Evolutionary conservation across 768 basidiomycete species (phyloP).

Genomic region (Suillus tomentosus): DNA sequence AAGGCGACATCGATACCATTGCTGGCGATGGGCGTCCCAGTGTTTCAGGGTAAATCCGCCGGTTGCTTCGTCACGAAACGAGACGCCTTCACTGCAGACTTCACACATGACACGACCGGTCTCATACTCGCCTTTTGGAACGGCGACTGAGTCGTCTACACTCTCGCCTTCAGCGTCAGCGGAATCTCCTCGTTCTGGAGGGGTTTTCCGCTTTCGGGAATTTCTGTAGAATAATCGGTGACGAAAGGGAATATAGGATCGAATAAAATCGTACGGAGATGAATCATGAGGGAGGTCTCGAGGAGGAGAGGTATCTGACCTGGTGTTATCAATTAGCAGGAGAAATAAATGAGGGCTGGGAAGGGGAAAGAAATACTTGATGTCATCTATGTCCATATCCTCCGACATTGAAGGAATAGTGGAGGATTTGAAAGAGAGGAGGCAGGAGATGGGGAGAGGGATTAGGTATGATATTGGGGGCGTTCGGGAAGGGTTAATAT

Average conservation of each 20-base stretch:
- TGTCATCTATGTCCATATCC: slow-evolving; percentile 23
- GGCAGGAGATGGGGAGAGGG: slow-evolving; percentile 11
- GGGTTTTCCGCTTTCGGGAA: slow-evolving; percentile 43
- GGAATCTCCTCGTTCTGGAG: slow-evolving; percentile 27
- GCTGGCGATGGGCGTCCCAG: slow-evolving; percentile 66
- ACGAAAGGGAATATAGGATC: slow-evolving; percentile 19
- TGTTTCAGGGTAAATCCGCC: slow-evolving; percentile 66
- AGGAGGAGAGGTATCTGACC: slow-evolving; percentile 16
- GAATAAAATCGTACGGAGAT: slow-evolving; percentile 22
- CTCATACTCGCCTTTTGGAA: slow-evolving; percentile 57
- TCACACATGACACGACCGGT: slow-evolving; percentile 68
- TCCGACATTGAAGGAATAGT: slow-evolving; percentile 14
- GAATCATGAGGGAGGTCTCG: slow-evolving; percentile 19
- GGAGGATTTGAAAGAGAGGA: slow-evolving; percentile 8
- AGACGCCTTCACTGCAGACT: slow-evolving; percentile 59
- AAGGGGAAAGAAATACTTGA: slow-evolving; percentile 21
- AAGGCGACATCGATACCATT: slow-evolving; percentile 45
- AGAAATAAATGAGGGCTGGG: slow-evolving; percentile 19
- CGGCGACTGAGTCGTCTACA: slow-evolving; percentile 15
- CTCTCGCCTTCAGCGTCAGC: slow-evolving; percentile 18
- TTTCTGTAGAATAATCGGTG: slow-evolving; percentile 24
- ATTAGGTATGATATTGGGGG: slow-evolving; percentile 18
- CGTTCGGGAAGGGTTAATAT: slow-evolving; percentile 33
- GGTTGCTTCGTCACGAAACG: slow-evolving; percentile 65
- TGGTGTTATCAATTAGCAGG: slow-evolving; percentile 15